Evolutionary conservation across 352 stramenopile genomes (phyloP).

Genomic region (Phytophthora sojae): DNA sequence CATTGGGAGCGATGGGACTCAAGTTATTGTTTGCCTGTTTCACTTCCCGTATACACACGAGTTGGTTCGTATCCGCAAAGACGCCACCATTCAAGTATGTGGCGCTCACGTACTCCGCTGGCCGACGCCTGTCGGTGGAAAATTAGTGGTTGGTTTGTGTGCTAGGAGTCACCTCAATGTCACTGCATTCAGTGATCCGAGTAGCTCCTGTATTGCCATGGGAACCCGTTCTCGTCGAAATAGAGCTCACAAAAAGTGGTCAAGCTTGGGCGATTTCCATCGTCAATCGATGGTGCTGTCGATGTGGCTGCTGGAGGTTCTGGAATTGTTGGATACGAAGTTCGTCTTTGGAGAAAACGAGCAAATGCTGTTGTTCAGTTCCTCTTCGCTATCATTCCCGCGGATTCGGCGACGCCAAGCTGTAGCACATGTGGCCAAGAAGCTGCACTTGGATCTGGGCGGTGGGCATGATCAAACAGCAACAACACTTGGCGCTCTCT

Average conservation of each 20-base stretch:
- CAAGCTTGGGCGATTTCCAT: slow-evolving; percentile 36
- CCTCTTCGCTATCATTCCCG: slow-evolving; percentile 29
- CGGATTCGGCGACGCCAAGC: slow-evolving; percentile 38
- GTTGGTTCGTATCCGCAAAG: slow-evolving; percentile 41
- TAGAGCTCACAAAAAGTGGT: slow-evolving; percentile 37
- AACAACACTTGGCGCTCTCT: slow-evolving; percentile 47
- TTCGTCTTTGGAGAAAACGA: slow-evolving; percentile 45
- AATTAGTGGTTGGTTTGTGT: slow-evolving; percentile 49
- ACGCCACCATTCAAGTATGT: slow-evolving; percentile 29
- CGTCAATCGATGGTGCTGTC: slow-evolving; percentile 38
- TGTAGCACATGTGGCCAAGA: slow-evolving; percentile 33
- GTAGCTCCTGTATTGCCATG: slow-evolving; percentile 21
- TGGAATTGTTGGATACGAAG: slow-evolving; percentile 48
- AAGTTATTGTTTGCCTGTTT: slow-evolving; percentile 48
- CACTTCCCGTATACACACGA: slow-evolving; percentile 45
- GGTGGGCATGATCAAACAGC: slow-evolving; percentile 3
- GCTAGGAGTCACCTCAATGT: slow-evolving; percentile 44
- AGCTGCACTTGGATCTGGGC: slow-evolving; percentile 9
- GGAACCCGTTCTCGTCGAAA: slow-evolving; percentile 17
- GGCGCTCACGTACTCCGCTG: slow-evolving; percentile 44
- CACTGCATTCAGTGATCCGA: slow-evolving; percentile 14
- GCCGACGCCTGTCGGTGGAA: slow-evolving; percentile 35
- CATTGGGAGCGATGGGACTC: slow-evolving; percentile 15
- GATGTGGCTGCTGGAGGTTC: slow-evolving; percentile 46
- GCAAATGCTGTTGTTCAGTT: background rate